Conservation (phyloP, 1,284 basidiomycete species). For the Pyrrhoderma noxium region DNA sequence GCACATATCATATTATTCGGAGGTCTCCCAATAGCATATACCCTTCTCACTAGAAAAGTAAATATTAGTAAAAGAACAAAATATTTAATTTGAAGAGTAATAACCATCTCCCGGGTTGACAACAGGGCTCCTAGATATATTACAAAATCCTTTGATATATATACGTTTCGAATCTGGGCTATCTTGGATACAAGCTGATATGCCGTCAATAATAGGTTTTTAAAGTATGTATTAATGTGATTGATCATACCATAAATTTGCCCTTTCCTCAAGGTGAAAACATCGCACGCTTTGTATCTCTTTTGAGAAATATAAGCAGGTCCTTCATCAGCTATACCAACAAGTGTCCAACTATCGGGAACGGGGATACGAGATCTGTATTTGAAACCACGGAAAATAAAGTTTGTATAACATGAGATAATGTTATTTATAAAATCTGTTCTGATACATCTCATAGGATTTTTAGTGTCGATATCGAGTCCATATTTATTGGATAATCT, state of each 20-base stretch:
- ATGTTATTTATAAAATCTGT: conserved; percentile 53
- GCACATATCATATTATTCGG: conserved; percentile 48
- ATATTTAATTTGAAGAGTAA: conserved; percentile 17
- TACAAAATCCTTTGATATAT: conserved; percentile 48
- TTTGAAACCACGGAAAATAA: conserved; percentile 64
- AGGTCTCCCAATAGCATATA: conserved; percentile 55
- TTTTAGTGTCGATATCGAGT: conserved; percentile 38
- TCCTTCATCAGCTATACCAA: conserved; percentile 79
- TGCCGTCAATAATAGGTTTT: neutral
- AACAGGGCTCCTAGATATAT: conserved; percentile 62
- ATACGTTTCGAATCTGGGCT: conserved; percentile 37
- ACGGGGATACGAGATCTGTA: conserved; percentile 60
- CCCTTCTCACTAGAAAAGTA: conserved; percentile 48
- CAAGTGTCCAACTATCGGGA: conserved; percentile 55
- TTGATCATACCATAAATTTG: conserved; percentile 51
- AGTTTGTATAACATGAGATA: conserved; percentile 45
- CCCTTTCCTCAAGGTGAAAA: conserved; percentile 44
- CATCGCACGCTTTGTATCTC: conserved; percentile 31
- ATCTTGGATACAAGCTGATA: conserved; percentile 47
- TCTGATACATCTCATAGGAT: conserved; percentile 32
- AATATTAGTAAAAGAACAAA: neutral
- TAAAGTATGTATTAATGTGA: neutral
- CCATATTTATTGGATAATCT: conserved; percentile 39
- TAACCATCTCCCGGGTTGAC: conserved; percentile 67
- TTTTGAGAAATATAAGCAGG: conserved; percentile 46